phyloP scores from a whole-genome alignment of 495 filamentous ascomycete genomes.

The Symbiotaphrina buchneri region DNA sequence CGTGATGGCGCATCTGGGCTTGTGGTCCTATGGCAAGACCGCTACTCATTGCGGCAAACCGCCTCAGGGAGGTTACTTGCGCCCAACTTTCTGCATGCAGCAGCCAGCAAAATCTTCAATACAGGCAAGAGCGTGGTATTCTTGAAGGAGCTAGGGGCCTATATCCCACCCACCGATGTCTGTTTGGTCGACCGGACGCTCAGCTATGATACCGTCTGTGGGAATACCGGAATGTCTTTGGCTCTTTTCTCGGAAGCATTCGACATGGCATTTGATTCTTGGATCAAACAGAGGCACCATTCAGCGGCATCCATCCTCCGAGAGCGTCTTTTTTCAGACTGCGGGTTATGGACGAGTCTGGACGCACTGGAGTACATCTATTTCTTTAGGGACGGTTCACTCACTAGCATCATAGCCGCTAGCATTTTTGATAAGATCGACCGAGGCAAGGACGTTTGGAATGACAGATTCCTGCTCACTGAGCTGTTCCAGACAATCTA shows the following conservation, averaged over 20 bases:
- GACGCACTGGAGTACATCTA: conserved; percentile 50
- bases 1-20: conserved; percentile 26
- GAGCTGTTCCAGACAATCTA: conserved; percentile 56
- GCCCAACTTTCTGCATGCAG: conserved; percentile 49
- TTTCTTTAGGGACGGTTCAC: conserved; percentile 44
- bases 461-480: conserved; percentile 61
- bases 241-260: conserved; percentile 62
- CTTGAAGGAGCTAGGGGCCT: conserved; percentile 32
- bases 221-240: conserved; percentile 16
- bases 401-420: conserved; percentile 34
- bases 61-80: conserved; percentile 30
- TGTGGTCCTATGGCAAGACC: conserved; percentile 50
- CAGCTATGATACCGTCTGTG: conserved; percentile 30
- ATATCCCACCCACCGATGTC: conserved; percentile 6
- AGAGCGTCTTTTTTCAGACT: conserved; percentile 40
- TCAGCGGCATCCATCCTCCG: conserved; percentile 40
- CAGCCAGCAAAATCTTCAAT: conserved; percentile 49
- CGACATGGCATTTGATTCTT: conserved; percentile 36
- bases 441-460: conserved; percentile 40
- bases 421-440: conserved; percentile 65
- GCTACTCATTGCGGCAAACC: conserved; percentile 37
- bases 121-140: conserved; percentile 79
- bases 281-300: conserved; percentile 52
- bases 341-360: conserved; percentile 40
- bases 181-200: conserved; percentile 25